phyloP scores from a whole-genome alignment of 2,329 filamentous ascomycete genomes.

The Trichophyton equinum region DNA sequence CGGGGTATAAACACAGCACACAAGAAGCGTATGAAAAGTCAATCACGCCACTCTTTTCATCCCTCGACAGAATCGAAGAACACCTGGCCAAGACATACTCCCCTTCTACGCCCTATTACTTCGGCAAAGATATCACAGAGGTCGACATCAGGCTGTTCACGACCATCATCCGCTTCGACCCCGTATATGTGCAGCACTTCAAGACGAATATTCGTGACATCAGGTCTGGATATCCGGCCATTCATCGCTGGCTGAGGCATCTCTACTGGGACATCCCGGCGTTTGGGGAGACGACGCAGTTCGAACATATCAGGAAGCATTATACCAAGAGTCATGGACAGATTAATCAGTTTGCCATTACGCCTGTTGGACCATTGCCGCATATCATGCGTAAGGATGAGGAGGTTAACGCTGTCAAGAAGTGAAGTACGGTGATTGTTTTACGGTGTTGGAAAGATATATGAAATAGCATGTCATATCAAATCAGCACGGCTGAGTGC shows the following conservation, averaged over 20 bases:
- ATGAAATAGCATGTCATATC: not conserved
- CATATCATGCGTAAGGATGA: slow-evolving; percentile 66
- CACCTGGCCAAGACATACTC: slow-evolving; percentile 43
- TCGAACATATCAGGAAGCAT: slow-evolving; percentile 85
- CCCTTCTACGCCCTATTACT: slow-evolving; percentile 46
- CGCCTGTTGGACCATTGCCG: slow-evolving; percentile 71
- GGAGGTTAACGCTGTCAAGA: slow-evolving; percentile 46
- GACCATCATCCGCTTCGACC: slow-evolving; percentile 60
- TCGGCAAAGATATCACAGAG: slow-evolving; percentile 65
- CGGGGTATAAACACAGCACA: slow-evolving; percentile 29
- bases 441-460: not conserved
- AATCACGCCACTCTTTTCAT: slow-evolving; percentile 58
- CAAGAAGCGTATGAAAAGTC: slow-evolving; percentile 71
- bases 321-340: slow-evolving; percentile 55
- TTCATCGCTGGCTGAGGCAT: slow-evolving; percentile 70
- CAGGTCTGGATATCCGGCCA: slow-evolving; percentile 63
- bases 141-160: slow-evolving; percentile 66
- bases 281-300: slow-evolving; percentile 74
- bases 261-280: slow-evolving; percentile 74
- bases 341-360: slow-evolving; percentile 58
- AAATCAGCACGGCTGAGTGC: not conserved
- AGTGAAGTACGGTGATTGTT: not conserved
- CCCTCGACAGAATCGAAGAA: slow-evolving; percentile 62
- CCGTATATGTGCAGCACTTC: slow-evolving; percentile 71
- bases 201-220: slow-evolving; percentile 79